Evolutionary conservation across 495 filamentous ascomycete genomes (phyloP).

Genomic region (Immersiella caudata): DNA sequence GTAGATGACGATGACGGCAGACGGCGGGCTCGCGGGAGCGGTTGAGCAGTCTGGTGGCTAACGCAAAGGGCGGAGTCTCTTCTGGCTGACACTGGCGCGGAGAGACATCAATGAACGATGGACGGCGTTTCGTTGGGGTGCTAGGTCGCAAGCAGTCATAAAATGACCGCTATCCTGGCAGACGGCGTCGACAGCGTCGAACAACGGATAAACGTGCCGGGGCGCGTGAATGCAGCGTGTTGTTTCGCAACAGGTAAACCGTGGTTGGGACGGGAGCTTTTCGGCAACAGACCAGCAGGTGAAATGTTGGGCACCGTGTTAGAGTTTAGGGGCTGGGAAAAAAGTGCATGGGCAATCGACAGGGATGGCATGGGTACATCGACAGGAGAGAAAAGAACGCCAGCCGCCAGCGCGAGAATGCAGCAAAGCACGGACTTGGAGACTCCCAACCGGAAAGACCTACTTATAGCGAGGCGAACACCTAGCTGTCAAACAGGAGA

Average conservation of each 20-base stretch:
- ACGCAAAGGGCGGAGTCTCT: conserved; percentile 26
- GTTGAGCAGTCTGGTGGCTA: conserved; percentile 10
- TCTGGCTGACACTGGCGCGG: conserved; percentile 9
- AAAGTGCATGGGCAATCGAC: conserved; percentile 23
- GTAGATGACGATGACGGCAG: conserved; percentile 15
- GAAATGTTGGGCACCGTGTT: conserved; percentile 26
- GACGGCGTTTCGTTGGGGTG: not conserved
- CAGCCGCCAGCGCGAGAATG: conserved; percentile 15
- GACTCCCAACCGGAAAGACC: not conserved
- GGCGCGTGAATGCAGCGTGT: conserved; percentile 26
- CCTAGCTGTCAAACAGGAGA: not conserved
- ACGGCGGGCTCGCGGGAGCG: conserved; percentile 17
- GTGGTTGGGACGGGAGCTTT: conserved; percentile 10
- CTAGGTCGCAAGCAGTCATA: conserved; percentile 7
- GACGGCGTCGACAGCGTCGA: conserved; percentile 18
- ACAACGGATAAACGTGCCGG: conserved; percentile 11
- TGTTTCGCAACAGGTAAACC: conserved; percentile 18
- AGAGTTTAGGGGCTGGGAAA: conserved; percentile 31
- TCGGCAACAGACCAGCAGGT: conserved; percentile 19
- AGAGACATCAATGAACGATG: conserved; percentile 29
- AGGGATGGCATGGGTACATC: conserved; percentile 21
- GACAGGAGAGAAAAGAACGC: conserved; percentile 13
- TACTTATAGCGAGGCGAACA: too few species aligned
- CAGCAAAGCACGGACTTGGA: conserved; percentile 14
- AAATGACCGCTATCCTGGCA: not conserved